phyloP scores from a whole-genome alignment of 192 early-diverging fungal genomes.

The Dissophora ornata region DNA sequence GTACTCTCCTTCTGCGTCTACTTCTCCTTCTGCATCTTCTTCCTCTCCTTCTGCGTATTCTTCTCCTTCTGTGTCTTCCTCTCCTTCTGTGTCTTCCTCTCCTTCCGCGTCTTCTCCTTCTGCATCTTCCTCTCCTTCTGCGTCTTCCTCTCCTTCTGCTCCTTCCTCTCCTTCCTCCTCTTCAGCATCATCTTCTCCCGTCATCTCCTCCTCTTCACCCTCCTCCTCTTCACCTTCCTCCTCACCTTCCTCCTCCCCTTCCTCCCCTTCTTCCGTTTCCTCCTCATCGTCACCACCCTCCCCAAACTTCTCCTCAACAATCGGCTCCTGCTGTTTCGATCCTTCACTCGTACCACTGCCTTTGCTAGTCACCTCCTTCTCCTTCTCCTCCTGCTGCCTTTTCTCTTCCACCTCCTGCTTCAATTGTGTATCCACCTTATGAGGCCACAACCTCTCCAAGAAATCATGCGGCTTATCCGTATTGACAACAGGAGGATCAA shows the following conservation, averaged over 20 bases:
- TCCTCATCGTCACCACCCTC: slow-evolving; percentile 18
- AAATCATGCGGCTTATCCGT: slow-evolving; percentile 46
- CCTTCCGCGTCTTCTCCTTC: slow-evolving; percentile 2
- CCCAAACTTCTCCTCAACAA: slow-evolving; percentile 14
- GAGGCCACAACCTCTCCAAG: slow-evolving; percentile 33
- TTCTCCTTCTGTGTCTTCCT: slow-evolving; percentile 3
- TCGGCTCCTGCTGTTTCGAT: neutral
- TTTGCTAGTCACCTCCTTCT: neutral
- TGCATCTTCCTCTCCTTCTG: neutral
- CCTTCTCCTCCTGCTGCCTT: neutral
- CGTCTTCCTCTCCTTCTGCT: neutral
- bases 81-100: slow-evolving; percentile 5
- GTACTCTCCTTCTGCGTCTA: too few relatives aligned
- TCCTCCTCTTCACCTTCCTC: too few relatives aligned
- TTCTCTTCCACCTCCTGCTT: too few relatives aligned
- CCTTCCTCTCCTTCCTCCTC: neutral
- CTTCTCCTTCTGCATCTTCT: too few relatives aligned
- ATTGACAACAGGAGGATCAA: neutral
- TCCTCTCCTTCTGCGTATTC: too few relatives aligned
- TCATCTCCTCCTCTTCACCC: neutral
- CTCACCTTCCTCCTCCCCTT: neutral
- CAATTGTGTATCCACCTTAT: neutral
- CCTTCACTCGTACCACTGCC: neutral
- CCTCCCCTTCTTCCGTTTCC: neutral
- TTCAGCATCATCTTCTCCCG: slow-evolving; percentile 3